Base-by-base conservation (phyloP, 2,329 filamentous ascomycete species). In the Aspergillus glaucus region DNA sequence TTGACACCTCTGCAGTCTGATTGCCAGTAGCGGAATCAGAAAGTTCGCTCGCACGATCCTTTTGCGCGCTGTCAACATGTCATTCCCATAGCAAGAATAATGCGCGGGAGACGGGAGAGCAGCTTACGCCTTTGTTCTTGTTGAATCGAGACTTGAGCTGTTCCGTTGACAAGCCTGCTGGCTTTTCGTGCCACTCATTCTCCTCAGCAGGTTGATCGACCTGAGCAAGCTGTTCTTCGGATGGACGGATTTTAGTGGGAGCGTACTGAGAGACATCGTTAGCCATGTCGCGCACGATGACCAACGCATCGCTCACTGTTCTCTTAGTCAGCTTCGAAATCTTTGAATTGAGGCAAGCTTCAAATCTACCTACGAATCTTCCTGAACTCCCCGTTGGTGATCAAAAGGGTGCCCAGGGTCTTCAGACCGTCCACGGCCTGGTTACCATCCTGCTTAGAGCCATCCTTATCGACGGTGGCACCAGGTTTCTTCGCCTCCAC, bases 301-400 rank as follows among this genome's bases (percentile, higher is more conserved):
- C 77, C 22, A 81, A 81, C 10, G 87, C 86, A 75, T 98, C 93
- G 53, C 79, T 87, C 57, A 95, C 78, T 80, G 79, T 12, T 9
- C 2, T 37, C 21, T 14, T 45, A 19, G 44, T 51, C 43, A 63
- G 66, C 30, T 34, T 15, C 50, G 61, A 46, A 34, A n/a, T 40
- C 3, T 21, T 21, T 4, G 21, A 21, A 21, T 4, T 21, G 4
- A 21, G 21, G 21, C 21, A 8, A 19, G 10, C 17, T 7, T 30
- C 43, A 19, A 52, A 54, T 54, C 6, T 22, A 81, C 85, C 68
- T 80, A 86, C 87, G 72, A 30, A 95, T 81, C 75, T 95, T 95
- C 59, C 90, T 82, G 78, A 95, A 96, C 68, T 97, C 91, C 57
- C 93, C 93, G 62, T 98, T 98, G 60, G 91, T 95, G 63, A 97